Conservation (phyloP, 768 basidiomycete species). For the Pholiota conissans region DNA sequence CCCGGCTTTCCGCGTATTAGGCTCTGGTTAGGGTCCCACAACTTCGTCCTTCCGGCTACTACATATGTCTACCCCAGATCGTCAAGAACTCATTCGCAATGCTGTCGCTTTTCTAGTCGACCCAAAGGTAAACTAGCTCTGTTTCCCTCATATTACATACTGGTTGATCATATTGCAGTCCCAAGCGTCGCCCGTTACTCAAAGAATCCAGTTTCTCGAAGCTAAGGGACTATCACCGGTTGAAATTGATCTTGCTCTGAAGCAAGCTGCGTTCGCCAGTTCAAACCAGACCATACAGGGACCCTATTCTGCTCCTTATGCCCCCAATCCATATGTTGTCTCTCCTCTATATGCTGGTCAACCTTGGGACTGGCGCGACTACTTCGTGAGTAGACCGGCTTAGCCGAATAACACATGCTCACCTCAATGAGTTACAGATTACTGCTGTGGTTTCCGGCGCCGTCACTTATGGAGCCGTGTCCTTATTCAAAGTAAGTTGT, state of each 20-base stretch:
- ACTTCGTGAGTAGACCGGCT: constrained; percentile 67
- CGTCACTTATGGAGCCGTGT: constrained; percentile 74
- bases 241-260: constrained; percentile 87
- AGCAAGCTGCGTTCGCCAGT: constrained; percentile 46
- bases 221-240: constrained; percentile 82
- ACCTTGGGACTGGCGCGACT: constrained; percentile 94
- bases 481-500: constrained; percentile 70
- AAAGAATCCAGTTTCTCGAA: constrained; percentile 92
- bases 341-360: constrained; percentile 39
- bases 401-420: constrained; percentile 22
- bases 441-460: constrained; percentile 90
- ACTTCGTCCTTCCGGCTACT: constrained; percentile 16
- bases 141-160: not conserved
- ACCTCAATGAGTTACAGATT: constrained; percentile 54
- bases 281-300: constrained; percentile 21
- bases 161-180: constrained; percentile 43
- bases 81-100: constrained; percentile 75
- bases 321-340: constrained; percentile 34
- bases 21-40: constrained; percentile 17
- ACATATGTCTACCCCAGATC: constrained; percentile 57
- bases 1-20: constrained; percentile 17
- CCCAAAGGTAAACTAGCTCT: constrained; percentile 55
- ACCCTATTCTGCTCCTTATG: constrained; percentile 45
- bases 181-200: constrained; percentile 74
- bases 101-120: constrained; percentile 87